Percentiles rank a stretch among this genome's conserved stretches.
Conservation (phyloP, 176 grass and related monocot species). For the Olyra latifolia region DNA sequence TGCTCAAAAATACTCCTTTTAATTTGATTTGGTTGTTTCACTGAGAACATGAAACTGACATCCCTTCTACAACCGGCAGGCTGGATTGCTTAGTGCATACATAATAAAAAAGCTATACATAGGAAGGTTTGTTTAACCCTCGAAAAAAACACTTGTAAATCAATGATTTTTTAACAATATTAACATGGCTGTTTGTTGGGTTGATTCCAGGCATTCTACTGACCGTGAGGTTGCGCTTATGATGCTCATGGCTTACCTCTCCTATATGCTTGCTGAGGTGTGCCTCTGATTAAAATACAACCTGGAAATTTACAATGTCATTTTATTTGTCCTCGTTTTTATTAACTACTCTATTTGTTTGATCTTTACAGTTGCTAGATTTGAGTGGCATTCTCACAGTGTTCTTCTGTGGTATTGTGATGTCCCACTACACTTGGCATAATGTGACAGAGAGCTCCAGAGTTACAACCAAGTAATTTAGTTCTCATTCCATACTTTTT, state of each 20-base stretch:
- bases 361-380: slow-evolving; percentile 64
- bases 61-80: slow-evolving; percentile 38
- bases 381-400: slow-evolving; percentile 98
- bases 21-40: background rate
- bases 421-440: slow-evolving; percentile 99
- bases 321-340: background rate
- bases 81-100: slow-evolving; percentile 91
- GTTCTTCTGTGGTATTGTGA: slow-evolving; percentile 97
- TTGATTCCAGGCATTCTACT: slow-evolving; percentile 84
- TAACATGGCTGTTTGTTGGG: slow-evolving; percentile 15
- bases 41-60: slow-evolving; percentile 17
- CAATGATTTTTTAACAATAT: background rate
- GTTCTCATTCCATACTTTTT: background rate
- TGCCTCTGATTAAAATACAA: slow-evolving; percentile 20
- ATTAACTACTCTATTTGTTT: slow-evolving; percentile 17
- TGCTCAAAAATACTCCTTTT: too few species aligned
- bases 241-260: slow-evolving; percentile 99
- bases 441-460: slow-evolving; percentile 99
- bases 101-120: slow-evolving; percentile 96
- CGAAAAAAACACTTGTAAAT: background rate
- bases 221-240: slow-evolving; percentile 95
- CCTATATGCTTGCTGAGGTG: slow-evolving; percentile 98
- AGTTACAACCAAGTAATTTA: slow-evolving; percentile 94
- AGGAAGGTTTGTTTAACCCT: slow-evolving; percentile 68
- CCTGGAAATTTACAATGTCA: background rate